Percentiles rank a stretch among this genome's conserved stretches.
Conservation (phyloP, 1,139 yeast genomes). For the Magnusiomyces suaveolens region DNA sequence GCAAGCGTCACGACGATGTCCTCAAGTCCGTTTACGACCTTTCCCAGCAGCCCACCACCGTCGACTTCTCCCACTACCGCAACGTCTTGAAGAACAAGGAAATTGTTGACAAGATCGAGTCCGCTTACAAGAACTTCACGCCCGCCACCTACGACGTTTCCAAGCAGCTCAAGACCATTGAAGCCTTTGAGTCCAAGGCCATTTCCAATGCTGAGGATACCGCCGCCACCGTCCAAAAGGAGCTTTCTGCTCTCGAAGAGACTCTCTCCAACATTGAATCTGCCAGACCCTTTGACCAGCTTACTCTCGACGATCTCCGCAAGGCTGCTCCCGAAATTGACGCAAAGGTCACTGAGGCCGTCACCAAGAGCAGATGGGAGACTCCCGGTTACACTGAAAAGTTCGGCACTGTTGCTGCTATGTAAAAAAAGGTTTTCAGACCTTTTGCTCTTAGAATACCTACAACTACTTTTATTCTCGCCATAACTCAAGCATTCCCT, state of each 20-base stretch:
- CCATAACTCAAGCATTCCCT: not conserved
- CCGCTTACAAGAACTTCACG: conserved; percentile 62
- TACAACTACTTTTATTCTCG: not conserved
- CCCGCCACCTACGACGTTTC: conserved; percentile 80
- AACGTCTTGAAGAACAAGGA: conserved; percentile 69
- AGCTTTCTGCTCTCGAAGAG: conserved; percentile 73
- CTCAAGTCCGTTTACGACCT: conserved; percentile 67
- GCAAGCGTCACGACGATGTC: conserved; percentile 98
- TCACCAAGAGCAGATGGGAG: conserved; percentile 94
- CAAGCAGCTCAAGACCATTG: conserved; percentile 85
- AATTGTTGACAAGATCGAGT: conserved; percentile 73
- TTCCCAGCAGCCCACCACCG: conserved; percentile 59
- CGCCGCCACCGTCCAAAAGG: conserved; percentile 78
- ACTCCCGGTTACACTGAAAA: conserved; percentile 97
- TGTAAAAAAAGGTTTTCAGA: conserved; percentile 43
- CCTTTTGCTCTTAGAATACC: not conserved
- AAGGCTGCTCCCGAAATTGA: conserved; percentile 96
- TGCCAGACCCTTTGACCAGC: conserved; percentile 96
- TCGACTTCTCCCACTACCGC: conserved; percentile 78
- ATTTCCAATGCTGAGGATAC: conserved; percentile 91
- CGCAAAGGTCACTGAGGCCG: conserved; percentile 90
- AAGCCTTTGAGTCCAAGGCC: conserved; percentile 91
- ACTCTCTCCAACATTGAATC: conserved; percentile 88
- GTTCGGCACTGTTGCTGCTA: conserved; percentile 90
- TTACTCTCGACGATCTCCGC: conserved; percentile 89